phyloP scores from a whole-genome alignment of 2,329 filamentous ascomycete genomes.

The Tothia fuscella region DNA sequence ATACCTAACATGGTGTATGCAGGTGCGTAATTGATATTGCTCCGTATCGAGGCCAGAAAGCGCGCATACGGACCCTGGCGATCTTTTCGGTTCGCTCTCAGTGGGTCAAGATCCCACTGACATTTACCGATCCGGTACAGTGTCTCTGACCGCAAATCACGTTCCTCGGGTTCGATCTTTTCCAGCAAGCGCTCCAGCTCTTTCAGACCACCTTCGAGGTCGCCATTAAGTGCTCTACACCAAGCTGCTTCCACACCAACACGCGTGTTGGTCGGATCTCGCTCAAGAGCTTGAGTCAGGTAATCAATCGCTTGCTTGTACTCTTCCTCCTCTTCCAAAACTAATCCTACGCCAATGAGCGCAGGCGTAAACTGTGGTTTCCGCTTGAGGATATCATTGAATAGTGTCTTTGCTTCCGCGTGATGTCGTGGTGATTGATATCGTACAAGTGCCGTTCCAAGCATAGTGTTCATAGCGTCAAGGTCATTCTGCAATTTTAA shows the following conservation, averaged over 20 bases:
- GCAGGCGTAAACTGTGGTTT: conserved; percentile 68
- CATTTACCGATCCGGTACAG: conserved; percentile 81
- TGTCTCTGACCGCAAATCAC: conserved; percentile 70
- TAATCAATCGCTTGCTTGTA: conserved; percentile 73
- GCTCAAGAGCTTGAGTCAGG: conserved; percentile 59
- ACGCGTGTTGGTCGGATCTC: conserved; percentile 62
- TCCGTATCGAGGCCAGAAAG: conserved; percentile 74
- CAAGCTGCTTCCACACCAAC: conserved; percentile 82
- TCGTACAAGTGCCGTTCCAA: conserved; percentile 81
- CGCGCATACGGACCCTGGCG: conserved; percentile 71
- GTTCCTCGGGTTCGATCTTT: conserved; percentile 23
- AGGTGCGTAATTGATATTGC: conserved; percentile 76
- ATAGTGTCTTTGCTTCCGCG: conserved; percentile 73
- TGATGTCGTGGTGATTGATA: conserved; percentile 87
- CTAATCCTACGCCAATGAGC: conserved; percentile 78
- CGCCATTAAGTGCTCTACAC: conserved; percentile 75
- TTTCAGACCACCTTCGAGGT: conserved; percentile 53
- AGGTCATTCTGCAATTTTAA: conserved; percentile 50
- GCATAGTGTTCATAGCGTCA: conserved; percentile 62
- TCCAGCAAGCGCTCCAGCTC: conserved; percentile 61
- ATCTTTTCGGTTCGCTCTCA: conserved; percentile 61
- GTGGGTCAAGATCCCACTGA: conserved; percentile 71
- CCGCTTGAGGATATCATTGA: conserved; percentile 66
- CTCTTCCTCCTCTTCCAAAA: conserved; percentile 87
- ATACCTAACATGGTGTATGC: conserved; percentile 84